Evolutionary conservation across 768 basidiomycete species (phyloP), one percentile per base, ranked within the genome.

Genomic region (Termitomyces sp.): DNA sequence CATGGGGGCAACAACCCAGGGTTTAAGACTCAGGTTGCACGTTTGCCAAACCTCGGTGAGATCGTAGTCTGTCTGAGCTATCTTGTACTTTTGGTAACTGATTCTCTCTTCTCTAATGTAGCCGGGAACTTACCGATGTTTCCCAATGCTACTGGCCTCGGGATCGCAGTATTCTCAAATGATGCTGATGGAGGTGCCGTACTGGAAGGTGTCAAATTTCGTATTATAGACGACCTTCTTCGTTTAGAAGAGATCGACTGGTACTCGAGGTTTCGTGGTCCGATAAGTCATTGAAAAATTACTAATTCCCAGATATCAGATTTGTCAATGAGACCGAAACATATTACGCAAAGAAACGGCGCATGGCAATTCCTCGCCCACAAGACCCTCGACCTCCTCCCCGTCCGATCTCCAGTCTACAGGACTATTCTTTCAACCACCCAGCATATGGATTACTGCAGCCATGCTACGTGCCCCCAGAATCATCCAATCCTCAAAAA

Each of bases 1-100:
- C 77, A 80, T 61, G 75, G 75, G 3, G 77, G 78, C 2, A 70
- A 64, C 47, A 73, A 74, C 57, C 74, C 75, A 2, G 77, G 76
- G 2, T 77, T 66, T 56, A 66, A 66, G 44, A 66, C 63, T 9
- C 66, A 65, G 35, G 58, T 63, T 22, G 62, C 64, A 14, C 55
- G 64, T 20, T 57, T 64, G n/a, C 59, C 59, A 5, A 58, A 62
- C 26, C 59, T 62, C 13, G 51, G 61, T 61, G 26, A 47, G 59
- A 22, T 28, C 1, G 18, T 6, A 26, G 24, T n/a, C 50, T 36
- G 14, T 38, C 24, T 1, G 16, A 50, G 8, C 16, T 6, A 52
- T n/a, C 18, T 52, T 35, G 40, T 3, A 26, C 4, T 22, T 4
- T 6, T 18, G 2, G 18, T 13, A 28, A 40, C 36, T 38, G 18